phyloP scores from a whole-genome alignment of 139 green algal genomes.

The Trebouxia sp. region DNA sequence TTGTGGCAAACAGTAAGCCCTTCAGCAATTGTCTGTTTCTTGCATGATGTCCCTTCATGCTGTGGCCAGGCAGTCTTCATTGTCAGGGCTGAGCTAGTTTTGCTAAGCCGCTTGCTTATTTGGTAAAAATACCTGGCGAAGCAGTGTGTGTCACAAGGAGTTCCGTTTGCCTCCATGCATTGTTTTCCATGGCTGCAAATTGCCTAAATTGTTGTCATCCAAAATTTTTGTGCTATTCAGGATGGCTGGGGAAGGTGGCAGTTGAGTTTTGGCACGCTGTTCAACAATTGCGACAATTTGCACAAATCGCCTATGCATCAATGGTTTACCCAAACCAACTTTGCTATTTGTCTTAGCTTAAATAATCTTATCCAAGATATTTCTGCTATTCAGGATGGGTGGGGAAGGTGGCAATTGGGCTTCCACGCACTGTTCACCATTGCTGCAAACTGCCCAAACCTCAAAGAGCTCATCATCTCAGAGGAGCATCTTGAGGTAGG shows the following conservation, averaged over 20 bases:
- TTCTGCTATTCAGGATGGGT: background rate
- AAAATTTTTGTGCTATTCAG: background rate
- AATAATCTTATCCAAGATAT: background rate
- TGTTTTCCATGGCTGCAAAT: background rate
- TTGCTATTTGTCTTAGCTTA: background rate
- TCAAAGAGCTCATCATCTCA: slow-evolving; percentile 35
- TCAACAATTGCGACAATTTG: slow-evolving; percentile 7
- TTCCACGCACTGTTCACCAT: slow-evolving; percentile 44
- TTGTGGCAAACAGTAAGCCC: background rate
- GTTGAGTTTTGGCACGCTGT: background rate
- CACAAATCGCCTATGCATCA: background rate
- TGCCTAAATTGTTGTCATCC: background rate
- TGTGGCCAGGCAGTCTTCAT: too few relatives aligned
- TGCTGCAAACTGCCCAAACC: slow-evolving; percentile 40
- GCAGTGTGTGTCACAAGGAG: background rate
- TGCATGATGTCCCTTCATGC: too few relatives aligned
- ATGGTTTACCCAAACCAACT: too few relatives aligned
- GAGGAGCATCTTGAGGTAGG: slow-evolving; percentile 31
- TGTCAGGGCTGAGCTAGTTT: too few relatives aligned
- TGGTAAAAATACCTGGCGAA: background rate
- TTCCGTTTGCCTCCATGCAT: background rate
- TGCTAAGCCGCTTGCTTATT: too few relatives aligned
- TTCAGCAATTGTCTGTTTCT: too few relatives aligned
- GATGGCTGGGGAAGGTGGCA: background rate
- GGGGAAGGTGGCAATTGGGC: slow-evolving; percentile 11